Evolutionary conservation across 208 protist genomes (phyloP).

Genomic region (Trypanosomatidae sp.): DNA sequence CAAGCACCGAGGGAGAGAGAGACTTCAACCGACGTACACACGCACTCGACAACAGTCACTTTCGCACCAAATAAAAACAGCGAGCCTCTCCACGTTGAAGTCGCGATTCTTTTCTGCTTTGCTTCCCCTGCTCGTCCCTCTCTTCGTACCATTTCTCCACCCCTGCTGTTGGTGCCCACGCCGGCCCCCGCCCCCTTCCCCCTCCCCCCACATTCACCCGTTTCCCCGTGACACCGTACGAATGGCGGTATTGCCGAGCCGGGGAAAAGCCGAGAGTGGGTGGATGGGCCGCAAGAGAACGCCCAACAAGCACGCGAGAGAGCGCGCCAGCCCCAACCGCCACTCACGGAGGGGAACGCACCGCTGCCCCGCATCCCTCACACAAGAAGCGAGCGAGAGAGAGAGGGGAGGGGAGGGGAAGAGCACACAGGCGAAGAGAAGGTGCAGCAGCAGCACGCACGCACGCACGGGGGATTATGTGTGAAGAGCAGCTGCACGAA

Average conservation of each 20-base stretch:
- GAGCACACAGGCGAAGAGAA: background rate
- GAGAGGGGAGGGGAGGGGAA: background rate
- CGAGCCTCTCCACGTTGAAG: background rate
- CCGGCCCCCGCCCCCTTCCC: background rate
- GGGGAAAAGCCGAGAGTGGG: background rate
- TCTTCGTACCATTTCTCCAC: background rate
- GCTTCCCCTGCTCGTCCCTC: background rate
- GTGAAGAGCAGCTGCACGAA: constrained; percentile 2
- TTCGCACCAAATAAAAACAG: background rate
- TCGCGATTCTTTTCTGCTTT: background rate
- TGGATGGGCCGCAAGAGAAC: background rate
- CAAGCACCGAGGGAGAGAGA: background rate
- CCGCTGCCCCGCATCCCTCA: background rate
- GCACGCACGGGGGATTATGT: background rate
- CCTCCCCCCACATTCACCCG: background rate
- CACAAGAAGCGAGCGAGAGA: background rate
- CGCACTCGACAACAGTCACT: background rate
- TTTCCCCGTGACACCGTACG: background rate
- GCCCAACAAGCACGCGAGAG: background rate
- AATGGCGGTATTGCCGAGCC: background rate
- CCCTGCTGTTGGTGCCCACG: background rate
- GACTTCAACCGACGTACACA: background rate
- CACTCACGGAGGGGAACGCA: background rate
- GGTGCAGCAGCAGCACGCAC: background rate
- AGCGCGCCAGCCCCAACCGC: background rate